Evolutionary conservation across 192 early-diverging fungal genomes (phyloP).

Genomic region (Umbelopsis isabellina): DNA sequence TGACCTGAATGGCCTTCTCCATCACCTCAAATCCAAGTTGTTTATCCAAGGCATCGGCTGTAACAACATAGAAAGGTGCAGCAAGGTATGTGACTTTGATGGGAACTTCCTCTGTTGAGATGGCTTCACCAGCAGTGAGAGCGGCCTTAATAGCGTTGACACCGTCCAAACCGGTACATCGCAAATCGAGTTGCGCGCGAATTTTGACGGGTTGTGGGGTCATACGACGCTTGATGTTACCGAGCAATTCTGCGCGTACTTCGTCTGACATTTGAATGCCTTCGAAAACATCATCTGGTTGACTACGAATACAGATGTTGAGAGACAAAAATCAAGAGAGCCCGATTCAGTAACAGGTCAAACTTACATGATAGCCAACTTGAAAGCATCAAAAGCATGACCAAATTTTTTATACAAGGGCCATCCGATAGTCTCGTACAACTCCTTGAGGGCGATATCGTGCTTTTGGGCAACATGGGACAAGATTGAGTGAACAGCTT

Average conservation of each 20-base stretch:
- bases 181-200: slow-evolving; percentile 92
- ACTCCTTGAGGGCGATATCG: slow-evolving; percentile 76
- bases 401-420: slow-evolving; percentile 94
- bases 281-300: slow-evolving; percentile 86
- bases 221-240: slow-evolving; percentile 86
- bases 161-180: slow-evolving; percentile 92
- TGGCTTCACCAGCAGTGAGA: slow-evolving; percentile 82
- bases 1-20: slow-evolving; percentile 84
- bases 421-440: slow-evolving; percentile 89
- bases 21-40: slow-evolving; percentile 81
- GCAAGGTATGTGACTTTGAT: slow-evolving; percentile 91
- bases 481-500: slow-evolving; percentile 86
- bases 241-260: slow-evolving; percentile 74
- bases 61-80: slow-evolving; percentile 93
- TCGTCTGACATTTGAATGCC: slow-evolving; percentile 67
- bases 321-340: neutral
- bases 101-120: slow-evolving; percentile 73
- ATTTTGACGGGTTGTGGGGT: slow-evolving; percentile 97
- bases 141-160: slow-evolving; percentile 95
- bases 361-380: slow-evolving; percentile 81
- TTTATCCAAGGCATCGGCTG: slow-evolving; percentile 85
- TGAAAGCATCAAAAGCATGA: slow-evolving; percentile 97
- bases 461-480: slow-evolving; percentile 88
- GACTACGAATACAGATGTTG: slow-evolving; percentile 51
- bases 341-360: no score